Percentiles rank a stretch among this genome's conserved stretches.
Conservation (phyloP, 2,329 filamentous ascomycete genomes). For the Stemphylium lycopersici region DNA sequence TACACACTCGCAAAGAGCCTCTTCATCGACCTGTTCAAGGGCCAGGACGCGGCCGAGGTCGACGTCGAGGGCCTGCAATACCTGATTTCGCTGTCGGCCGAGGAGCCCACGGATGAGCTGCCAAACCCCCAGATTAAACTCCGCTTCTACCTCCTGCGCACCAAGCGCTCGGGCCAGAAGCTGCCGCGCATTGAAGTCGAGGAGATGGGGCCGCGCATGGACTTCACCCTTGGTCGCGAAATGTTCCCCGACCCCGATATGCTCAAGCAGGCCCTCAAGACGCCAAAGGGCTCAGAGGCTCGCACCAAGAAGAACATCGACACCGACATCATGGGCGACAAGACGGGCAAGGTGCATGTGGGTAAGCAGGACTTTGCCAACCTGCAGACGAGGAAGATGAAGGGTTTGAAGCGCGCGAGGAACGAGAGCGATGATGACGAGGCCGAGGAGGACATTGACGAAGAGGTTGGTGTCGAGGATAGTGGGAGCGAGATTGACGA, state of each 20-base stretch:
- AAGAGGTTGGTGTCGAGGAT: conserved; percentile 38
- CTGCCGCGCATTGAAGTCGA: conserved; percentile 91
- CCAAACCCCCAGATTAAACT: conserved; percentile 62
- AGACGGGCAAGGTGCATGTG: conserved; percentile 90
- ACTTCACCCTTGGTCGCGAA: conserved; percentile 83
- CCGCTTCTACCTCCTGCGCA: conserved; percentile 84
- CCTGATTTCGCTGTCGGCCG: conserved; percentile 79
- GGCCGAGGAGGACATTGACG: conserved; percentile 21
- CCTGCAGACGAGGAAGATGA: conserved; percentile 98
- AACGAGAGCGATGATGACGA: conserved; percentile 19
- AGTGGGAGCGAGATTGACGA: conserved; percentile 23
- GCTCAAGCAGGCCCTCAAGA: conserved; percentile 90
- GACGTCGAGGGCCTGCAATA: conserved; percentile 96
- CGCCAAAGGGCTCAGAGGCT: conserved; percentile 75
- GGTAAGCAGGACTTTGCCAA: conserved; percentile 86
- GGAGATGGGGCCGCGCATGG: conserved; percentile 93
- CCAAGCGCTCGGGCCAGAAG: conserved; percentile 83
- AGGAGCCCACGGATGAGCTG: conserved; percentile 57
- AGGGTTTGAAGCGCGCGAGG: conserved; percentile 87
- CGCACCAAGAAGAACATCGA: conserved; percentile 94
- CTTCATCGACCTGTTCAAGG: conserved; percentile 89
- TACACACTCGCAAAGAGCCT: conserved; percentile 88
- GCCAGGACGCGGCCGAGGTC: conserved; percentile 77
- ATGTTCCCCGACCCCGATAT: conserved; percentile 78
- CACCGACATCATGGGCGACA: conserved; percentile 91